Base-by-base conservation (phyloP, 345 rosid species). In the Bruguiera gymnorhiza region DNA sequence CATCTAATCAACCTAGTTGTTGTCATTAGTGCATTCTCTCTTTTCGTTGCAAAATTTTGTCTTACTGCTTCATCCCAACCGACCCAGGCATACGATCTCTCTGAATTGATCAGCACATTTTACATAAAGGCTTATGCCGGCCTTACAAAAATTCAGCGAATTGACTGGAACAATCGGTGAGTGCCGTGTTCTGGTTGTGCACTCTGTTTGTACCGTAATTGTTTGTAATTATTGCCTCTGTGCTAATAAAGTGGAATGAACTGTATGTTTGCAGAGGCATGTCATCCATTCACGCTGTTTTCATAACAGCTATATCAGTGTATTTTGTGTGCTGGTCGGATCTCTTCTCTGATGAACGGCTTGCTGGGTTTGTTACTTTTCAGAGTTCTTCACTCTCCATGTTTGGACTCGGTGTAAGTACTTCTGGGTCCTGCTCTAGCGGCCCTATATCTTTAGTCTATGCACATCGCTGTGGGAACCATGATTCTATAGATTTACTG, bases 141-240 rank as follows among this genome's bases (percentile, higher is more conserved):
- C 56, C 80, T 76, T 46, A 62, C 80, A 13, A 76, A 76, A 71
- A 37, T 76, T 58, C 76, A 76, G 61, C 65, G 76, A 32, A 63
- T 66, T 29, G 80, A 76, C 27, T 76, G 80, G 80, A 76, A 76
- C 64, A 76, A 76, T 39, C 61, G 80, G 80, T 76, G 46, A 71
- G 80, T 43, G n/a, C 54, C 24, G 30, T 6, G 0, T 56, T 64
- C n/a, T 11, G 15, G 21, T 56, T 36, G 31, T 48, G 32, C 29
- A 13, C 29, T 36, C 23, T 55, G 5, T 3, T 21, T 55, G 20
- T 6, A n/a, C n/a, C 32, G 32, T 19, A 34, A 32, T 31, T 15
- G 24, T 55, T 55, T 55, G 29, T 55, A 24, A 23, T 26, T 15
- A 24, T 18, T 62, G 10, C 46, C 56, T 61, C 32, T 56, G 34